phyloP scores from a whole-genome alignment of 257 asterid species.

The Verbascum thapsus region DNA sequence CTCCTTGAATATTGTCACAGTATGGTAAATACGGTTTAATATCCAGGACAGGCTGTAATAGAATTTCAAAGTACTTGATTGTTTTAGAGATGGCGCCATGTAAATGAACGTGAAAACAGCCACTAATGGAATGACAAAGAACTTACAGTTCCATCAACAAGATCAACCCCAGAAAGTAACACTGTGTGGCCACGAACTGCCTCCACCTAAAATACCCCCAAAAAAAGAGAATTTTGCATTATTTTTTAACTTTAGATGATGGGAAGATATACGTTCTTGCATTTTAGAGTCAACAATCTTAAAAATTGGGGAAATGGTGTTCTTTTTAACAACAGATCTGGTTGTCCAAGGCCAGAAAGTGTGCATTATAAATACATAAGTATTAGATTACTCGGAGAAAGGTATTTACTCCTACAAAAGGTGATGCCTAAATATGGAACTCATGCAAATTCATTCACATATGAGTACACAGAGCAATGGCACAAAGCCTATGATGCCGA shows the following conservation, averaged over 20 bases:
- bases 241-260: not conserved
- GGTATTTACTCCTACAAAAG: no score
- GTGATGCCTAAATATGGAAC: no score
- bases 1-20: slow-evolving; percentile 77
- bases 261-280: slow-evolving; percentile 5
- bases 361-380: not conserved
- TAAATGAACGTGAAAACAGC: slow-evolving; percentile 14
- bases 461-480: no score
- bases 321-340: not conserved
- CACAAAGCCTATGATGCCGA: no score
- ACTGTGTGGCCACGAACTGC: slow-evolving; percentile 55
- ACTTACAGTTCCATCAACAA: slow-evolving; percentile 94
- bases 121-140: slow-evolving; percentile 8
- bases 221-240: slow-evolving; percentile 12
- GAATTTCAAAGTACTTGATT: slow-evolving; percentile 27
- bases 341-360: slow-evolving; percentile 1
- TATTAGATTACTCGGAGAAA: no score
- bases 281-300: slow-evolving; percentile 8
- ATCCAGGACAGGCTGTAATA: slow-evolving; percentile 89
- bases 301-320: not conserved
- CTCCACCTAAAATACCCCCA: slow-evolving; percentile 61
- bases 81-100: slow-evolving; percentile 17
- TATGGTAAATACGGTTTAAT: slow-evolving; percentile 94
- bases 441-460: no score
- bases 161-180: slow-evolving; percentile 89